A percentile compares a stretch with the other conserved stretches of the same genome.
These are phyloP conservation scores for Syzygium grande DNA, from an alignment of 345 rosid genomes.

Conservation along the genomic window DNA sequence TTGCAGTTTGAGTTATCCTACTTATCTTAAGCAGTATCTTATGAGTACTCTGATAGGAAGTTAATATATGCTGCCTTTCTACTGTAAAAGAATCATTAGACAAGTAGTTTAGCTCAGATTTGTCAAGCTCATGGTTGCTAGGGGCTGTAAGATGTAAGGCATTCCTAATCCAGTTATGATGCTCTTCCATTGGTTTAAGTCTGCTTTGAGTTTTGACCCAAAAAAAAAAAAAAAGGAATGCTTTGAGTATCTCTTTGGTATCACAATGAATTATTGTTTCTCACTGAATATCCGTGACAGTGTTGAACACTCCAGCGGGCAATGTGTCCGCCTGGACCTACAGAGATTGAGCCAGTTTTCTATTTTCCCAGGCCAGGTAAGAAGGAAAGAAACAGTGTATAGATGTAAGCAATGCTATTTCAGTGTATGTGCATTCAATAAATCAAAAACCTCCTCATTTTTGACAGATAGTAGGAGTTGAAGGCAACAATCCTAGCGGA, in stretches of 20 bases:
- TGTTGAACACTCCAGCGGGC: slow-evolving; percentile 81
- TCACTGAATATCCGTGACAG: slow-evolving; percentile 18
- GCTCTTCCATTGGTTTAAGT: neutral
- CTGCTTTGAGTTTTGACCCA: neutral
- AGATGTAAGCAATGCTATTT: neutral
- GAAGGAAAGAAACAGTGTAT: neutral
- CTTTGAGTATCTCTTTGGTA: neutral
- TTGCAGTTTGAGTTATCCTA: neutral
- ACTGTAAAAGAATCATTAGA: neutral
- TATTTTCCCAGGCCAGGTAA: slow-evolving; percentile 95
- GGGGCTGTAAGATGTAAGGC: neutral
- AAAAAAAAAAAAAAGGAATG: too few relatives aligned
- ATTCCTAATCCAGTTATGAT: neutral
- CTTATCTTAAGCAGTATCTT: neutral
- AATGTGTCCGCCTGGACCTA: slow-evolving; percentile 68
- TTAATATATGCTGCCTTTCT: neutral
- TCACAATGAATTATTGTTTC: neutral
- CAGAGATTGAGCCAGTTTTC: slow-evolving; percentile 63
- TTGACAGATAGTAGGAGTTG: slow-evolving; percentile 77
- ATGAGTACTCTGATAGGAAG: neutral
- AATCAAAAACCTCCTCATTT: neutral
- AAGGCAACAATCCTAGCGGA: slow-evolving; percentile 93
- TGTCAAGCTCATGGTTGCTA: neutral
- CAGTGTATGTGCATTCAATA: neutral
- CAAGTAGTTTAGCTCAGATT: neutral